Base-by-base conservation (phyloP, 139 green algal species). In the Micractinium sp. region DNA sequence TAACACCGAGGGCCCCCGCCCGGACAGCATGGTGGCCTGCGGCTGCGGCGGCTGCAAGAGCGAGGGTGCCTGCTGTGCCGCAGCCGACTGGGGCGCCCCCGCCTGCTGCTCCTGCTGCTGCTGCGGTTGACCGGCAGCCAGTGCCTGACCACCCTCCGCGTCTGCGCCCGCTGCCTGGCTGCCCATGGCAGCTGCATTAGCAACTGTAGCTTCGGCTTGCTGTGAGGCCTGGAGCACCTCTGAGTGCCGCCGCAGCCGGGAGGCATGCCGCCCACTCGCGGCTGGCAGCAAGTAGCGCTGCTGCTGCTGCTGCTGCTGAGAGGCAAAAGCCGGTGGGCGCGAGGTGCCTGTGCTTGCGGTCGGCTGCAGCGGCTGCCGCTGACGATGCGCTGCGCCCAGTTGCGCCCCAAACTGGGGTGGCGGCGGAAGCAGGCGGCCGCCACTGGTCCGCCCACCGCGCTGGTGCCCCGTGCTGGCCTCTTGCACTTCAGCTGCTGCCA, bases 301-400 rank as follows among this genome's bases (percentile, higher is more conserved):
- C 82, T 63, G 85, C 85, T 81, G 85, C 71, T 73, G 63, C 36
- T 78, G 63, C 82, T 78, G 71, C 35, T 38, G 73, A 5, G 38
- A 27, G 74, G 19, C 53, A 27, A 61, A 33, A 1, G 35, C 15
- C 1, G 39, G 56, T 0, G 86, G 86, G 23, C 60, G 61, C 1
- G 86, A 90, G n/a, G 86, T 86, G 61, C 86, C 86, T 13, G 86
- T 90, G 63, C 86, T 90, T 5, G 86, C 86, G 18, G 86, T 86
- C 27, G 86, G 86, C 61, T 86, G 77, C 63, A 85, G 66, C 27
- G 81, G 86, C 38, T 69, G 78, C 66, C 56, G 75, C 56, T 78
- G 75, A 12, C 60, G 23, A 35, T 73, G 35, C 47, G 61, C 82
- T 5, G 25, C 63, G 18, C 33, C 67, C 67, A 33, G 76, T 35